phyloP scores from a whole-genome alignment of 345 rosid species.

The Aethionema arabicum region DNA sequence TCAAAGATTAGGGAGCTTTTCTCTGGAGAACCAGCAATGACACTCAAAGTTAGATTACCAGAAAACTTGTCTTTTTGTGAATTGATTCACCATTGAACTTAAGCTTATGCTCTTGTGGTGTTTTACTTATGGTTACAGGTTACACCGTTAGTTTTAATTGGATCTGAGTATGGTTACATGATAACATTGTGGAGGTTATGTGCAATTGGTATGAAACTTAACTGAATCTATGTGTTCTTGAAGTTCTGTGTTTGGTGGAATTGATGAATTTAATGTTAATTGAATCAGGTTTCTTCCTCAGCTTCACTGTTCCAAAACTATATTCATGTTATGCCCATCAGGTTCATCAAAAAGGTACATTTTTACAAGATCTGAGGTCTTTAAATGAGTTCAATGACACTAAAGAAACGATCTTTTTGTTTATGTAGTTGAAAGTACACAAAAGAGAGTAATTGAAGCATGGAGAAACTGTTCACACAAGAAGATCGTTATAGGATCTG shows the following conservation, averaged over 20 bases:
- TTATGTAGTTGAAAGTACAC: slow-evolving; percentile 51
- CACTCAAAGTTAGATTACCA: slow-evolving; percentile 63
- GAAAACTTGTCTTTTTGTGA: not conserved
- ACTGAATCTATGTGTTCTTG: slow-evolving; percentile 4
- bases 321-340: slow-evolving; percentile 57
- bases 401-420: not conserved
- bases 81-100: not conserved
- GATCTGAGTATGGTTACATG: slow-evolving; percentile 86
- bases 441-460: slow-evolving; percentile 47
- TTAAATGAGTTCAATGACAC: not conserved
- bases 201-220: slow-evolving; percentile 54
- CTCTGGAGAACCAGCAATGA: slow-evolving; percentile 95
- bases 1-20: slow-evolving; percentile 63
- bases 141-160: slow-evolving; percentile 75
- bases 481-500: slow-evolving; percentile 79
- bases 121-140: slow-evolving; percentile 49
- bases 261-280: slow-evolving; percentile 14
- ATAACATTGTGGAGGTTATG: slow-evolving; percentile 74
- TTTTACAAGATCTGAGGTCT: not conserved
- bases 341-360: slow-evolving; percentile 62
- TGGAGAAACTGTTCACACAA: slow-evolving; percentile 87
- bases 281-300: slow-evolving; percentile 69
- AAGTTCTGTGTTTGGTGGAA: slow-evolving; percentile 2
- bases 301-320: slow-evolving; percentile 75
- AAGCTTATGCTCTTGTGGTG: not conserved